These are phyloP conservation scores for Eucommia ulmoides DNA, from an alignment of 257 asterid genomes.

Conservation along the genomic window DNA sequence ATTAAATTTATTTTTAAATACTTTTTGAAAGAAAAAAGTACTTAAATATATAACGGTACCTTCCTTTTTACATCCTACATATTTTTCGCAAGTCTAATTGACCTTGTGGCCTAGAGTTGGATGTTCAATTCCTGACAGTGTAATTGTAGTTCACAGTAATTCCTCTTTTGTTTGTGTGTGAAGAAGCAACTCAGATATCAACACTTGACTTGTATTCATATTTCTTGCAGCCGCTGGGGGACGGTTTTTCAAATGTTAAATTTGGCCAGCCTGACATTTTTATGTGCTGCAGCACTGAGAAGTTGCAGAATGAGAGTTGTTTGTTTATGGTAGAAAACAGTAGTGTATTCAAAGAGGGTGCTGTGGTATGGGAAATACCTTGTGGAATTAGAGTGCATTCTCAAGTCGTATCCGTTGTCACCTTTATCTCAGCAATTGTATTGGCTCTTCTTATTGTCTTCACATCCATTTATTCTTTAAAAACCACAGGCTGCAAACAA, in stretches of 20 bases:
- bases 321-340: constrained; percentile 15
- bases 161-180: background rate
- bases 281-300: constrained; percentile 27
- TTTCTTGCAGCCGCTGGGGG: constrained; percentile 51
- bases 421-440: constrained; percentile 44
- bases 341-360: constrained; percentile 9
- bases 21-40: background rate
- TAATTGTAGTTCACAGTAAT: background rate
- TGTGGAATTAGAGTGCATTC: constrained; percentile 61
- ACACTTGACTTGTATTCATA: too few species aligned
- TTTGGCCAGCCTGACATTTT: constrained; percentile 47
- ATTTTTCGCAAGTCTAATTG: too few species aligned
- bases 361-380: constrained; percentile 60
- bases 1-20: too few species aligned
- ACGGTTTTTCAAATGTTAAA: constrained; percentile 35
- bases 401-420: constrained; percentile 37
- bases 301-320: constrained; percentile 19
- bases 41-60: background rate
- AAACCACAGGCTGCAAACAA: constrained; percentile 11
- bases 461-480: constrained; percentile 33
- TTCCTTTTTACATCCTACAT: background rate
- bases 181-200: background rate
- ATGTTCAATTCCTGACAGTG: background rate
- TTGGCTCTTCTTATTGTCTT: constrained; percentile 41
- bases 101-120: background rate